phyloP scores from a whole-genome alignment of 768 basidiomycete genomes.

The Tulasnella sp. region DNA sequence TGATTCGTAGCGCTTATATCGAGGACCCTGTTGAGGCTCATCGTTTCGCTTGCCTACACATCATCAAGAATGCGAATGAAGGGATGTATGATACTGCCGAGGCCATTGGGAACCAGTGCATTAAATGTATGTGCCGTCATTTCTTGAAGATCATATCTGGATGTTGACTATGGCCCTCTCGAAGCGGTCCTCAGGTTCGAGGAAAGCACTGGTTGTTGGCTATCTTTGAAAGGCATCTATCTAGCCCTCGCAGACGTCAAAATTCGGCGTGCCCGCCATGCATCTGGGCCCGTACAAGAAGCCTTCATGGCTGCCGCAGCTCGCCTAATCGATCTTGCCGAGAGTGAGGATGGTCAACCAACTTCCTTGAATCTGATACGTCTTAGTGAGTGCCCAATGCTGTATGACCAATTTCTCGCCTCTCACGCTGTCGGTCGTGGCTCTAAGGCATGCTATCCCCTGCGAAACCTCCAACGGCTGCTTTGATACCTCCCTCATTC shows the following conservation, averaged over 20 bases:
- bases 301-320: background rate
- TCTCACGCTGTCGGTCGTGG: background rate
- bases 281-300: background rate
- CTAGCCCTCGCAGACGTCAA: constrained; percentile 2
- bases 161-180: background rate
- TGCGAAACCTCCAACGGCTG: background rate
- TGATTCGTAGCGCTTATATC: background rate
- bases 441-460: background rate
- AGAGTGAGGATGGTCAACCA: background rate
- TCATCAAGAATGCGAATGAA: constrained; percentile 1
- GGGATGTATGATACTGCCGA: background rate
- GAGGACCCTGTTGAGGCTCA: constrained; percentile 4
- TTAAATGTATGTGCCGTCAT: background rate
- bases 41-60: background rate
- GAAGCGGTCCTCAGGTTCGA: background rate
- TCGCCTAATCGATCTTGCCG: background rate
- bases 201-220: background rate
- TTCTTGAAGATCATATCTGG: background rate
- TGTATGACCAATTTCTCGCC: background rate
- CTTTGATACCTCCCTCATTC: background rate
- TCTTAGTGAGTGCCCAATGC: background rate
- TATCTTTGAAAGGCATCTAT: background rate
- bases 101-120: background rate
- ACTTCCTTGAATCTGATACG: background rate
- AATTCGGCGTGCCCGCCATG: background rate